These are phyloP conservation scores for Ceratocystis eucalypticola DNA, from an alignment of 2,329 filamentous ascomycete genomes.

Conservation along the genomic window DNA sequence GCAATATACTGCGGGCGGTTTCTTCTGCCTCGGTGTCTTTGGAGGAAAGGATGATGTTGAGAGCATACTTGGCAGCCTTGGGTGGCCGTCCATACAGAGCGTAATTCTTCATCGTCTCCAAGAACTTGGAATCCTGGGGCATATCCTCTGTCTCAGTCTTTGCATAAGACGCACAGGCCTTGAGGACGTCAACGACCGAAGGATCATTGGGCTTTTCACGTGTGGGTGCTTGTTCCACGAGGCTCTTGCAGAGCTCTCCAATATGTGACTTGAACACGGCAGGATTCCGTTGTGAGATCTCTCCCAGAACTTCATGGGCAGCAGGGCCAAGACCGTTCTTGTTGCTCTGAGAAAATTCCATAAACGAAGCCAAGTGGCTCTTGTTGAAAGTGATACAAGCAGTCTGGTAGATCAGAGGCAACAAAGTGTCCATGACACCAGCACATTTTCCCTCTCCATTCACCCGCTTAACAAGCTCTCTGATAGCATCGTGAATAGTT, in stretches of 20 bases:
- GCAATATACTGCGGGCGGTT: constrained; percentile 70
- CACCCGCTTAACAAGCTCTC: constrained; percentile 73
- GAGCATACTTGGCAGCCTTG: constrained; percentile 80
- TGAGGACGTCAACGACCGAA: constrained; percentile 75
- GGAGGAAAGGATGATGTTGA: constrained; percentile 74
- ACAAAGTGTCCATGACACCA: constrained; percentile 63
- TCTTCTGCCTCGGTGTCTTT: constrained; percentile 61
- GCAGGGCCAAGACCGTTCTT: constrained; percentile 62
- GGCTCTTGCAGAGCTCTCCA: constrained; percentile 74
- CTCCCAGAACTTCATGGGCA: constrained; percentile 79
- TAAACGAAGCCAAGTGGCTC: constrained; percentile 81
- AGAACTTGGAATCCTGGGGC: constrained; percentile 65
- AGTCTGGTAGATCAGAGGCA: constrained; percentile 69
- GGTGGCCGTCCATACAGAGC: constrained; percentile 69
- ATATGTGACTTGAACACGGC: constrained; percentile 88
- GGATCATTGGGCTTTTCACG: constrained; percentile 53
- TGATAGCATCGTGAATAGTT: constrained; percentile 78
- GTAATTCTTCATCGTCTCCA: constrained; percentile 68
- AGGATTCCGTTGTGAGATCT: constrained; percentile 80
- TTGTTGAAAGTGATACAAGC: constrained; percentile 83
- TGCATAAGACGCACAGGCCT: constrained; percentile 85
- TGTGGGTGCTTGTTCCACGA: constrained; percentile 68
- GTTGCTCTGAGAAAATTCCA: constrained; percentile 74
- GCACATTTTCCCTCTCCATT: constrained; percentile 34
- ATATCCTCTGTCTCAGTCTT: constrained; percentile 75